Base-by-base conservation (phyloP, 768 basidiomycete species). In the Hypholoma fasciculare region DNA sequence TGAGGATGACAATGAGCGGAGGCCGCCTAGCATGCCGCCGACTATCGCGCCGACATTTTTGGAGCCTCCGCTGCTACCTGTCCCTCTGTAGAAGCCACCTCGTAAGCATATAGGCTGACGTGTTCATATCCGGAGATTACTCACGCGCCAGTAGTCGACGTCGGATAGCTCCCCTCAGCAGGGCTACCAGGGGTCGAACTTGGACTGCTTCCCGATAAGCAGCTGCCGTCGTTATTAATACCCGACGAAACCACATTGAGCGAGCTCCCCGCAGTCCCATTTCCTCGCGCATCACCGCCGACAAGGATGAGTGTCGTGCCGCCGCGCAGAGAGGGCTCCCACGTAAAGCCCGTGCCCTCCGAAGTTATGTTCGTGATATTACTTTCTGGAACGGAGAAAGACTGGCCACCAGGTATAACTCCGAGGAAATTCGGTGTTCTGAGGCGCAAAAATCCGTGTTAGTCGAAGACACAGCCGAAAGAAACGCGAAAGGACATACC, bases 391-490 rank as follows among this genome's bases (percentile, higher is more conserved):
- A 93, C 81, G 6, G 76, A 63, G 67, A 92, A 90, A 0, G 90
- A 90, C 52, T 89, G 75, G 12, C 91, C 91, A 0, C 91, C 92
- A 1, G 92, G 92, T 34, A 92, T 92, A 43, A 91, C 76, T 3
- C 89, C 89, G 23, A 83, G 75, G 68, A 90, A 89, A 36, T 69
- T 78, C n/a, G 84, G 79, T 0, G 67, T 82, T 14, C 89, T 30
- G 27, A 7, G 7, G 27, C 7, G 7, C 89, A 58, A 40, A 54
- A 16, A 44, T 30, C 37, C 9, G 49, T 59, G n/a, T 30, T 8
- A 59, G 26, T 7, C 23, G 6, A 36, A 16, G 40, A 38, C 36
- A 16, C 27, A 12, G 16, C 26, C 48, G 6, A 43, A 19, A 52
- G 48, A 50, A 46, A 49, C n/a, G n/a, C n/a, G 46, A 37, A 44